A percentile compares a stretch with the other conserved stretches of the same genome.
These are phyloP conservation scores for Sphaerostilbella broomeana DNA, from an alignment of 2,329 filamentous ascomycete species.

Conservation along the genomic window DNA sequence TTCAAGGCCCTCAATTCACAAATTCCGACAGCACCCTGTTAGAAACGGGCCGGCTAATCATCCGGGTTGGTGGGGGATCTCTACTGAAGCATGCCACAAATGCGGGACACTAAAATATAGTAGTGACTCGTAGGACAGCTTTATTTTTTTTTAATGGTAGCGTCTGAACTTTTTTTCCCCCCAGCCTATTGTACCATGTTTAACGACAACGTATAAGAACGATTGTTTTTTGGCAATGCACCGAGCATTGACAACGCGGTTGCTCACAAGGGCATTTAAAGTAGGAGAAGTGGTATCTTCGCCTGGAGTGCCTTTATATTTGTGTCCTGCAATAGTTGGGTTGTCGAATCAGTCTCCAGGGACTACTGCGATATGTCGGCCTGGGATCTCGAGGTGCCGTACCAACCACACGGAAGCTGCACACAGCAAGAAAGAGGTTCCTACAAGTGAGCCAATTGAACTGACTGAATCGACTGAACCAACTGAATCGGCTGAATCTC, in stretches of 20 bases:
- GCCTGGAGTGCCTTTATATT: constrained; percentile 39
- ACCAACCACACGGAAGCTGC: constrained; percentile 23
- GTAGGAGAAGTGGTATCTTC: constrained; percentile 32
- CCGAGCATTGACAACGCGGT: constrained; percentile 36
- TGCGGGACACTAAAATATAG: not conserved
- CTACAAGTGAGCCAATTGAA: too few species aligned
- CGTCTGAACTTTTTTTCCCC: constrained; percentile 5
- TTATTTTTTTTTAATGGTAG: constrained; percentile 8
- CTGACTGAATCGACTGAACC: not conserved
- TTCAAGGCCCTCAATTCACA: constrained; percentile 14
- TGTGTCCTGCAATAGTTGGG: constrained; percentile 39
- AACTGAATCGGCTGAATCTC: not conserved
- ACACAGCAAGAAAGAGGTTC: constrained; percentile 11
- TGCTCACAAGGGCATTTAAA: constrained; percentile 37
- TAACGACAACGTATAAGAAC: not conserved
- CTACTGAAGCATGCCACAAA: not conserved
- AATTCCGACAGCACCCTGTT: constrained; percentile 22
- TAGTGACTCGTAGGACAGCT: not conserved
- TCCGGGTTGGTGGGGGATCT: constrained; percentile 12
- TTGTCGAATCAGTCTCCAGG: constrained; percentile 15
- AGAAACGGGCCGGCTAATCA: constrained; percentile 20
- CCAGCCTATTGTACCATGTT: not conserved
- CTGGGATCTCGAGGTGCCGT: constrained; percentile 16
- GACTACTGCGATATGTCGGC: not conserved
- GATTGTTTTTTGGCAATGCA: constrained; percentile 30